Evolutionary conservation across 441 rosid genomes (phyloP).

Genomic region (Bruguiera hainesii): DNA sequence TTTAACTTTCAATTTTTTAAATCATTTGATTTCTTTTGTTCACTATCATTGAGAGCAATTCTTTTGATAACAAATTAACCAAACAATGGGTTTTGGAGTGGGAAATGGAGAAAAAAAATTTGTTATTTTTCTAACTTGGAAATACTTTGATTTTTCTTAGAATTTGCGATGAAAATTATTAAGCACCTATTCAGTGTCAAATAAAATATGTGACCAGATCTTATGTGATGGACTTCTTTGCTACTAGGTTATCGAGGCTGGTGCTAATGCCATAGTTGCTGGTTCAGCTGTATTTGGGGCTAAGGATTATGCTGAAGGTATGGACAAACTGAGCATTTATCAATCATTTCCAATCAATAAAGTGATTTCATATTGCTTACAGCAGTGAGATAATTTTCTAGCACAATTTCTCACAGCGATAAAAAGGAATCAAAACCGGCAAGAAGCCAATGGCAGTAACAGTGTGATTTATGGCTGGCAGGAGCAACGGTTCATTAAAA

Average conservation of each 20-base stretch:
- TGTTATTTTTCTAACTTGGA: background rate
- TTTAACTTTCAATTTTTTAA: background rate
- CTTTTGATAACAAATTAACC: no score
- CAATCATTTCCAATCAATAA: background rate
- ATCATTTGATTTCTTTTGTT: background rate
- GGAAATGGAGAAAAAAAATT: no score
- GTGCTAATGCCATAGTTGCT: slow-evolving; percentile 96
- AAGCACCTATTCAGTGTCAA: background rate
- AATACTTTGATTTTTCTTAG: background rate
- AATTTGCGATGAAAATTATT: background rate
- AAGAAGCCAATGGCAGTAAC: slow-evolving; percentile 86
- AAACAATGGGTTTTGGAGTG: no score
- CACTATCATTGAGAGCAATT: no score
- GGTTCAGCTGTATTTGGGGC: slow-evolving; percentile 99
- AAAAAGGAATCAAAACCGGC: slow-evolving; percentile 85
- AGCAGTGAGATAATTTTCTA: slow-evolving; percentile 10
- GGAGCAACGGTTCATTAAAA: slow-evolving; percentile 16
- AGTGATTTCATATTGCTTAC: background rate
- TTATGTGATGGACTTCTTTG: background rate
- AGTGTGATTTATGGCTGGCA: slow-evolving; percentile 42
- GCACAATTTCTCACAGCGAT: slow-evolving; percentile 55
- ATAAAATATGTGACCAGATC: background rate
- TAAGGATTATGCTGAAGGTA: slow-evolving; percentile 95
- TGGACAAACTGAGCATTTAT: background rate
- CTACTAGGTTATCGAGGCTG: slow-evolving; percentile 88